Conservation (phyloP, 805 yeast species). For the Metschnikowia cerradonensis region DNA sequence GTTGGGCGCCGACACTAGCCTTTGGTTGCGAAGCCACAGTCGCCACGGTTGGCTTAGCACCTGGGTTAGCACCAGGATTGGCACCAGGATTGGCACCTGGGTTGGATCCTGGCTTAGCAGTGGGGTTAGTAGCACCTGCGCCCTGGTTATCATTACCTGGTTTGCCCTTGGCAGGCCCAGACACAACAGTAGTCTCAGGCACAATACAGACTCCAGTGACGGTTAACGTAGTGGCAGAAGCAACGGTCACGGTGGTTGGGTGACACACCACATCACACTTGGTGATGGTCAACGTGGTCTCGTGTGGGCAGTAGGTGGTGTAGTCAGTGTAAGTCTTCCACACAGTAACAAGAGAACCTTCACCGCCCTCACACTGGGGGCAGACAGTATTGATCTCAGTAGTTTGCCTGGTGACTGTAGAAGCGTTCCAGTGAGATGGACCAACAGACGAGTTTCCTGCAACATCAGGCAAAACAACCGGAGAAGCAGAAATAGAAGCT, state of each 20-base stretch:
- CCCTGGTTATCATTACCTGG: too few relatives aligned
- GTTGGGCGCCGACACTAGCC: too few relatives aligned
- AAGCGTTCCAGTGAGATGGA: background rate
- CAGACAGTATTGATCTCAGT: background rate
- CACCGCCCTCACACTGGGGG: background rate
- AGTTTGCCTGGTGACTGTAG: background rate
- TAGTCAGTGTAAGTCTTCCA: constrained; percentile 21
- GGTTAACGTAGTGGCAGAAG: constrained; percentile 25
- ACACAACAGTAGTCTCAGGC: background rate
- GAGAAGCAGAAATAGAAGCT: too few relatives aligned
- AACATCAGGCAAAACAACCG: too few relatives aligned
- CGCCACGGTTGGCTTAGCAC: too few relatives aligned
- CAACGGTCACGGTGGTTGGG: constrained; percentile 22
- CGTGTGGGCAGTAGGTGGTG: constrained; percentile 33
- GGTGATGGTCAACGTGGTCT: constrained; percentile 29
- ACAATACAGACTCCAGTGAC: constrained; percentile 29
- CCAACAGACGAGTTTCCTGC: too few relatives aligned
- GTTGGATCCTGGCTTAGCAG: too few relatives aligned
- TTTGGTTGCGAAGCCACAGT: too few relatives aligned
- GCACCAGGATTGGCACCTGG: too few relatives aligned
- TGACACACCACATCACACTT: constrained; percentile 27
- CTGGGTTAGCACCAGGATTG: too few relatives aligned
- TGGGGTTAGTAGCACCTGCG: too few relatives aligned
- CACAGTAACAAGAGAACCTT: constrained; percentile 14
- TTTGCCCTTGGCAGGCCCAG: too few relatives aligned